A percentile compares a stretch with the other conserved stretches of the same genome.
These are phyloP conservation scores for Pythium coloratum DNA, from an alignment of 352 stramenopile genomes.

Conservation along the genomic window DNA sequence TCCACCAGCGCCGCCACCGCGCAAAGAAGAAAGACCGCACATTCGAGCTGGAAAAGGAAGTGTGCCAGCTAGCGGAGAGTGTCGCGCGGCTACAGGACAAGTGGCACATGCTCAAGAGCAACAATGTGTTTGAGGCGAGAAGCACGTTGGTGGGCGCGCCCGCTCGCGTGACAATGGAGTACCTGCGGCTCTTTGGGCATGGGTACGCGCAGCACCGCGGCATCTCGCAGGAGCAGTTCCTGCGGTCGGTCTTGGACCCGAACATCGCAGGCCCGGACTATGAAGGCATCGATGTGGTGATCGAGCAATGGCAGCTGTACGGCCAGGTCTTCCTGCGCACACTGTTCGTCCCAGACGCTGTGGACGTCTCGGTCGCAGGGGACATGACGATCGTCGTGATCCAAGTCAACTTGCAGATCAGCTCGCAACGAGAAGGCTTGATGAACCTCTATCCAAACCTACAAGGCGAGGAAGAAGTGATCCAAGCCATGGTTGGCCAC, in stretches of 20 bases:
- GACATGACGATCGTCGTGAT: slow-evolving; percentile 56
- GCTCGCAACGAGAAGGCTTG: slow-evolving; percentile 40
- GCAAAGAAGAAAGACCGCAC: slow-evolving; percentile 64
- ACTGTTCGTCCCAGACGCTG: slow-evolving; percentile 32
- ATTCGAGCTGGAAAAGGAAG: slow-evolving; percentile 40
- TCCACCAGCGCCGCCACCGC: slow-evolving; percentile 65
- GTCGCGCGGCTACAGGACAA: slow-evolving; percentile 42
- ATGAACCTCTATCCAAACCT: slow-evolving; percentile 48
- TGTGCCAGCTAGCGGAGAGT: slow-evolving; percentile 37
- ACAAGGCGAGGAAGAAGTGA: slow-evolving; percentile 35
- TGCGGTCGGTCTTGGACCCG: slow-evolving; percentile 51
- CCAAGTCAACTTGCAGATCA: slow-evolving; percentile 40
- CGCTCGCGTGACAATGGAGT: slow-evolving; percentile 43
- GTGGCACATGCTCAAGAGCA: slow-evolving; percentile 27
- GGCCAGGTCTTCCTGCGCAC: slow-evolving; percentile 39
- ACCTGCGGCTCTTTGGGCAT: slow-evolving; percentile 51
- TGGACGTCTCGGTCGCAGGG: slow-evolving; percentile 33
- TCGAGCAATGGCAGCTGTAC: slow-evolving; percentile 60
- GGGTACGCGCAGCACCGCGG: slow-evolving; percentile 12
- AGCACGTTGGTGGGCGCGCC: slow-evolving; percentile 28
- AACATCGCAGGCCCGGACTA: slow-evolving; percentile 53
- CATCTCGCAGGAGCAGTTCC: slow-evolving; percentile 49
- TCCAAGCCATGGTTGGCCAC: slow-evolving; percentile 48
- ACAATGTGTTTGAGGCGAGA: slow-evolving; percentile 26
- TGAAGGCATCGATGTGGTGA: slow-evolving; percentile 42